Evolutionary conservation across 2,329 filamentous ascomycete genomes (phyloP), one percentile per base, ranked within the genome.

Genomic region (Clarireedia paspali): DNA sequence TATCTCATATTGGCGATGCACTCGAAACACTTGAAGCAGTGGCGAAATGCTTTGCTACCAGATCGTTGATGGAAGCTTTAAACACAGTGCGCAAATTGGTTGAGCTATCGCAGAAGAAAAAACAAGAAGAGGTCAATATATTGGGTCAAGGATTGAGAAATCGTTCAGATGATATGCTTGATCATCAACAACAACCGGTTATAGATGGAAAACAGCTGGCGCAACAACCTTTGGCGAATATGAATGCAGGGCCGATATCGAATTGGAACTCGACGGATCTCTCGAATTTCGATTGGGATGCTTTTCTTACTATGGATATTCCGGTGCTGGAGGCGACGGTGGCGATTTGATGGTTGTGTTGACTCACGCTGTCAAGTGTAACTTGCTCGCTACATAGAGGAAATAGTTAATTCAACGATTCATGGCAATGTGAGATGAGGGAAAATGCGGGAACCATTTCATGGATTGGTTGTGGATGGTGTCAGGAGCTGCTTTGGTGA

Each of bases 51-150:
- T 64, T 58, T 15, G 48, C 60, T 17, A 60, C 59, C 2, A 56
- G 59, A 26, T 46, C 60, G 5, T 57, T 62, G 7, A 60, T 50
- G 14, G 64, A 66, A 47, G 60, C 64, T 5, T 42, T 64, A 7
- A 47, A 38, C 20, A 64, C 63, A 12, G 60, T 60, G 2, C 23
- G 47, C 15, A 49, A 24, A 9, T 66, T 64, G 65, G 59, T 63
- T 1, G 45, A 61, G 27, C 59, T 48, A 14, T 59, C 59, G 10
- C 42, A 50, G n/a, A 55, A 61, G 5, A 63, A 61, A 38, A 59
- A 47, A 50, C 56, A 40, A 4, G 55, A 52, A 42, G 60, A 62
- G n/a, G 49, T 54, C 15, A 49, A 49, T 20, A 54, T 54, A 12
- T 14, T 54, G 5, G 5, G 34, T 4, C 44, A 40, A 36, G 52